These are phyloP conservation scores for Fusarium longipes DNA, from an alignment of 2,329 filamentous ascomycete species.

Conservation along the genomic window DNA sequence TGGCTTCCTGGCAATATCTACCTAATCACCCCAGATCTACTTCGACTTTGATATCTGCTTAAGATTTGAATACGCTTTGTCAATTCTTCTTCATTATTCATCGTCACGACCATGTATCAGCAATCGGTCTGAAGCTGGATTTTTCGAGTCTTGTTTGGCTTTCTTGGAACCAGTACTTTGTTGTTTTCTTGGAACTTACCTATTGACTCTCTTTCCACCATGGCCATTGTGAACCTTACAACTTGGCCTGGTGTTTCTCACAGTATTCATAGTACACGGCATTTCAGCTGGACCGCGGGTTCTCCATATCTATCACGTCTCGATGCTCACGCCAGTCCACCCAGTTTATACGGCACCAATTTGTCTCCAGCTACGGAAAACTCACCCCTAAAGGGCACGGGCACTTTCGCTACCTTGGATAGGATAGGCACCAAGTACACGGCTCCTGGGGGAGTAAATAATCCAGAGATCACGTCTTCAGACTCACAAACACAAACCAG, in stretches of 20 bases:
- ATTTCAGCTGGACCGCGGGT: conserved; percentile 52
- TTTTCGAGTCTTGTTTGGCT: conserved; percentile 54
- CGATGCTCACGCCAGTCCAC: conserved; percentile 2
- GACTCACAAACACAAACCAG: conserved; percentile 46
- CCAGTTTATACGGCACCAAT: conserved; percentile 49
- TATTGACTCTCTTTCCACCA: conserved; percentile 46
- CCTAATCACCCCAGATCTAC: background rate
- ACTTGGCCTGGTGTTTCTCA: conserved; percentile 51
- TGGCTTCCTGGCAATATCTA: conserved; percentile 16
- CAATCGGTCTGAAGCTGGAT: conserved; percentile 37
- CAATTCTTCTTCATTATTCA: conserved; percentile 47
- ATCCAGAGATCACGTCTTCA: conserved; percentile 7
- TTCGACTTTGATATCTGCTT: background rate
- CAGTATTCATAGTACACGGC: conserved; percentile 54
- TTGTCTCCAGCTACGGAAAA: conserved; percentile 43
- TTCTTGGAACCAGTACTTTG: conserved; percentile 56
- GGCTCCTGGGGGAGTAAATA: conserved; percentile 3
- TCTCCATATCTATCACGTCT: conserved; percentile 19
- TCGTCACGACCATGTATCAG: conserved; percentile 54
- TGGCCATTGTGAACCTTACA: conserved; percentile 50
- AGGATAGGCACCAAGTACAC: conserved; percentile 47
- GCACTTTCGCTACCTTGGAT: conserved; percentile 54
- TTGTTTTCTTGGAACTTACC: conserved; percentile 49
- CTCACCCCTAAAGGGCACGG: conserved; percentile 46
- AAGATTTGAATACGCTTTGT: background rate